Base-by-base conservation (phyloP, 176 grass and related monocot species). In the Pontederia crassipes region DNA sequence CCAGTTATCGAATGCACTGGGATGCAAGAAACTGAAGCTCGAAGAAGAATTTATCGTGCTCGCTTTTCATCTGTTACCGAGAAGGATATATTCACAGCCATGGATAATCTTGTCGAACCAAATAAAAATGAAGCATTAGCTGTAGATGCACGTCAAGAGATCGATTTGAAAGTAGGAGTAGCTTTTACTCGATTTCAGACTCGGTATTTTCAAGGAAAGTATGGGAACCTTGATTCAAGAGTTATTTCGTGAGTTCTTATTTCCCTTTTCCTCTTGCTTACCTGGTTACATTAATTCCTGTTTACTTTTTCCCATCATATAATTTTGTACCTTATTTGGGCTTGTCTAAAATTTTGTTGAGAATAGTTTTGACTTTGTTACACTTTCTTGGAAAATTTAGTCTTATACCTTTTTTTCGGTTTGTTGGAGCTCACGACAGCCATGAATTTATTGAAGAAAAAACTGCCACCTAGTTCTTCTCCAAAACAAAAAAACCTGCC, bases 111-210 rank as follows among this genome's bases (percentile, higher is more conserved):
- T 75, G 77, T 79, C 69, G 59, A 69, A 62, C 92, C 92, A 72
- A 96, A 88, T 62, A 90, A 90, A 79, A 73, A 96, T 48, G 92
- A 96, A 68, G 61, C 92, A 50, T 73, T 90, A 48, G 76, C 92
- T 28, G 92, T 96, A 62, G 83, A 96, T 65, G 92, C 92, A 77
- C 83, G 92, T 35, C 86, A 96, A 72, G 92, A 96, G 79, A 96
- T 96, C 72, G 92, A 96, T 73, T 80, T 96, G 75, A 96, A 96
- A 69, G 86, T 96, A 58, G 92, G 92, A 66, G 92, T 90, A 67
- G 86, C 92, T 28, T 96, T 96, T 90, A 96, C 92, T 78, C 72
- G 86, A 79, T 96, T 96, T 77, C 86, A 96, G 73, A 96, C 92
- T 48, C 75, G 86, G 48, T 96, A 82, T 77, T 96, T 96, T 64